Conservation (phyloP, 2,329 filamentous ascomycete species). For the Aspergillus fijiensis region DNA sequence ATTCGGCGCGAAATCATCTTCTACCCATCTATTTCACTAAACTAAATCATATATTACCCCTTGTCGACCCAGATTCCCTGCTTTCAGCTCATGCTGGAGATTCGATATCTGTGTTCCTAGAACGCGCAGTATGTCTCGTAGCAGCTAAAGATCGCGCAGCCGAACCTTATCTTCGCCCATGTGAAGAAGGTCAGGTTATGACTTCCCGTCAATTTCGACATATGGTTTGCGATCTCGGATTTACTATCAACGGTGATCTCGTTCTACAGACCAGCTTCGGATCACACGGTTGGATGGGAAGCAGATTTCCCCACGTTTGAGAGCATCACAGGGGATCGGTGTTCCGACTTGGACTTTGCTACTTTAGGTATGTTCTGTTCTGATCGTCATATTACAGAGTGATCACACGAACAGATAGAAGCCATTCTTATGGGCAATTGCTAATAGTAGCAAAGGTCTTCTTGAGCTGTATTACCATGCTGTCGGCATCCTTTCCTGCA, state of each 20-base stretch:
- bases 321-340: slow-evolving; percentile 31
- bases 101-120: slow-evolving; percentile 35
- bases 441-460: slow-evolving; percentile 37
- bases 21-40: slow-evolving; percentile 38
- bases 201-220: slow-evolving; percentile 38
- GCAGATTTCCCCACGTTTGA: slow-evolving; percentile 40
- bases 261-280: slow-evolving; percentile 39
- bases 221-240: slow-evolving; percentile 41
- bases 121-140: slow-evolving; percentile 42
- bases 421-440: neutral
- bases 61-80: slow-evolving; percentile 33
- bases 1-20: slow-evolving; percentile 32
- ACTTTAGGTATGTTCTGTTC: slow-evolving; percentile 27
- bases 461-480: slow-evolving; percentile 59
- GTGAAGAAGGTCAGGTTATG: slow-evolving; percentile 30
- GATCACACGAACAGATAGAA: neutral
- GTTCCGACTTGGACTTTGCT: slow-evolving; percentile 28
- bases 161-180: slow-evolving; percentile 32
- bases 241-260: slow-evolving; percentile 41
- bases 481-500: slow-evolving; percentile 57
- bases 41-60: slow-evolving; percentile 40
- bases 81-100: slow-evolving; percentile 26
- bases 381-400: neutral
- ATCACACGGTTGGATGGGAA: slow-evolving; percentile 39
- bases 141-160: slow-evolving; percentile 40